These are phyloP conservation scores for Botryotinia convoluta DNA, from an alignment of 2,329 filamentous ascomycete genomes.

Conservation along the genomic window DNA sequence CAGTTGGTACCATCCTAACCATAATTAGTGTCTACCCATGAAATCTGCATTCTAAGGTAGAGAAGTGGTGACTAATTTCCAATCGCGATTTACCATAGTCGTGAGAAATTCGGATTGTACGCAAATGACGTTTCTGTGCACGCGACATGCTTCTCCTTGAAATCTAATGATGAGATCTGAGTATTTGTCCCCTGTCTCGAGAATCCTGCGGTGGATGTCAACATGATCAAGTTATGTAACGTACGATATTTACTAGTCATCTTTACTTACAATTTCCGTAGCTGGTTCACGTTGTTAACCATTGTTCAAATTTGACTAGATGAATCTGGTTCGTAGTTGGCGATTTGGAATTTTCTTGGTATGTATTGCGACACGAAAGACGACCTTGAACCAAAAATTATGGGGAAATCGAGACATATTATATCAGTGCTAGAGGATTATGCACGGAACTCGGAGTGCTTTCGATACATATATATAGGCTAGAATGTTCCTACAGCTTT, in stretches of 20 bases:
- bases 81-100: constrained; percentile 8
- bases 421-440: background rate
- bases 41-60: background rate
- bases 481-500: background rate
- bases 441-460: background rate
- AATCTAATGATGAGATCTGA: constrained; percentile 27
- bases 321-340: background rate
- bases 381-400: background rate
- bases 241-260: background rate
- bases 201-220: background rate
- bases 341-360: background rate
- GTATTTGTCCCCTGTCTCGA: constrained; percentile 5
- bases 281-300: background rate
- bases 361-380: background rate
- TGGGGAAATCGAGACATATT: background rate
- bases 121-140: constrained; percentile 28
- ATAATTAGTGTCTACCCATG: background rate
- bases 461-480: background rate
- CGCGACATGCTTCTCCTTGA: constrained; percentile 19
- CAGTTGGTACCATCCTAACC: background rate
- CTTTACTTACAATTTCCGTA: background rate
- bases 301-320: background rate
- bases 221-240: background rate
- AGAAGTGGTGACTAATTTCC: background rate
- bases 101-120: constrained; percentile 23